Conservation (phyloP, 1,284 basidiomycete genomes). For the Naganishia albida region DNA sequence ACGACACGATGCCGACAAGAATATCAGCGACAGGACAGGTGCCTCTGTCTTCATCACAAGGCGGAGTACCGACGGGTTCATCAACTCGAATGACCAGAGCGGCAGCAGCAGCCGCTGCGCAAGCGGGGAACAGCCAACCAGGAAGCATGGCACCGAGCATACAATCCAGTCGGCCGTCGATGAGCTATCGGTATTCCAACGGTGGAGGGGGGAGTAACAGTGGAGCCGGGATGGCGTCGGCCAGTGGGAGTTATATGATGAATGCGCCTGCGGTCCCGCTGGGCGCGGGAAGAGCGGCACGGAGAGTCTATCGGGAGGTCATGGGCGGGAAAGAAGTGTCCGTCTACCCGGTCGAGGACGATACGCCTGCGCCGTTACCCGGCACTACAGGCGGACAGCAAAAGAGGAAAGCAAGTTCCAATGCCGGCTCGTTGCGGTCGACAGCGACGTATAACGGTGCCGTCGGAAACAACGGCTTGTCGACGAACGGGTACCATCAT, state of each 20-base stretch:
- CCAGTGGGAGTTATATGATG: background rate
- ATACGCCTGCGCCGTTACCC: slow-evolving; percentile 17
- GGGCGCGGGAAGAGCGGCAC: background rate
- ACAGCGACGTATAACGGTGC: slow-evolving; percentile 29
- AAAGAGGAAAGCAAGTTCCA: slow-evolving; percentile 18
- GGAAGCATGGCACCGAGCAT: slow-evolving; percentile 20
- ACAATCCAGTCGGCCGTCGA: slow-evolving; percentile 24
- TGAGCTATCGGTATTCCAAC: slow-evolving; percentile 22
- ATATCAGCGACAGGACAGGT: slow-evolving; percentile 4
- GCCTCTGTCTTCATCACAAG: slow-evolving; percentile 3
- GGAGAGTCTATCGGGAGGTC: slow-evolving; percentile 18
- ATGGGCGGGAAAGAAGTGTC: slow-evolving; percentile 22
- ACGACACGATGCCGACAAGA: slow-evolving; percentile 23
- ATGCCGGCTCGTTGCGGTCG: slow-evolving; percentile 20
- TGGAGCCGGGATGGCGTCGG: slow-evolving; percentile 1
- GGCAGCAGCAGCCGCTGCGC: slow-evolving; percentile 7
- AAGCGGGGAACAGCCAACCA: slow-evolving; percentile 17
- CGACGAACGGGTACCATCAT: slow-evolving; percentile 23
- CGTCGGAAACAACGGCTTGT: background rate
- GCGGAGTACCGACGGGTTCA: background rate
- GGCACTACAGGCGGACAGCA: slow-evolving; percentile 18
- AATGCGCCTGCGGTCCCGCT: background rate
- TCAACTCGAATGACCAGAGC: slow-evolving; percentile 18
- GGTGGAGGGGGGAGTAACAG: slow-evolving; percentile 1
- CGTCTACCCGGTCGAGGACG: slow-evolving; percentile 17